Percentiles rank a stretch among this genome's conserved stretches.
phyloP scores from a whole-genome alignment of 352 stramenopile species.

The Stephanocyclus meneghinianus region DNA sequence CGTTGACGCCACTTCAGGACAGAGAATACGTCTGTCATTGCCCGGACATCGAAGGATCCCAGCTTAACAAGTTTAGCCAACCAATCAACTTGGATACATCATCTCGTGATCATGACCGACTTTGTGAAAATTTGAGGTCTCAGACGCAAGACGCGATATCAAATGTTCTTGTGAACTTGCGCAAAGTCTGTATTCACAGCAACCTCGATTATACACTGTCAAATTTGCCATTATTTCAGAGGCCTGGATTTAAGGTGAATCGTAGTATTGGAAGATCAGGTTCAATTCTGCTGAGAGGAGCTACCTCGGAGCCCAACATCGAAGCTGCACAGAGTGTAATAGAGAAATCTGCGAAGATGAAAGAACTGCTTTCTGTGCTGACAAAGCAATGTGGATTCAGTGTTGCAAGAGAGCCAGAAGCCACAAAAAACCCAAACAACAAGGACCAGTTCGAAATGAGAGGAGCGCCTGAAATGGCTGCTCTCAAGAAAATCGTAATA shows the following conservation, averaged over 20 bases:
- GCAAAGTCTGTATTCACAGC: background rate
- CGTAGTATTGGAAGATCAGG: constrained; percentile 13
- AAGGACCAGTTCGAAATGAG: constrained; percentile 16
- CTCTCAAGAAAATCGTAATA: constrained; percentile 62
- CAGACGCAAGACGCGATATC: background rate
- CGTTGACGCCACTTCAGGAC: constrained; percentile 43
- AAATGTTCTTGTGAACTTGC: background rate
- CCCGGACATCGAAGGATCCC: constrained; percentile 37
- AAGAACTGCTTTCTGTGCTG: constrained; percentile 63
- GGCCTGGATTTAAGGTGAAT: constrained; percentile 7
- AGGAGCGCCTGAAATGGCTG: constrained; percentile 23
- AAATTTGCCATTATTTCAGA: background rate
- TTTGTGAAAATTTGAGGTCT: too few species aligned
- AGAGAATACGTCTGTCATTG: constrained; percentile 53
- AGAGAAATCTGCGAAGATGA: constrained; percentile 67
- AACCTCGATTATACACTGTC: background rate
- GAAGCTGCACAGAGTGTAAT: constrained; percentile 51
- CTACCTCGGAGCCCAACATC: constrained; percentile 52
- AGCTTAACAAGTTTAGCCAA: background rate
- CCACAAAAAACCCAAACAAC: background rate
- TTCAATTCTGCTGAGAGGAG: constrained; percentile 5
- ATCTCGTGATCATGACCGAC: background rate
- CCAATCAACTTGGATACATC: background rate
- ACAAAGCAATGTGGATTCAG: constrained; percentile 50
- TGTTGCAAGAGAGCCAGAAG: constrained; percentile 20